Base-by-base conservation (phyloP, 768 basidiomycete species). In the Gymnopilus dilepis region DNA sequence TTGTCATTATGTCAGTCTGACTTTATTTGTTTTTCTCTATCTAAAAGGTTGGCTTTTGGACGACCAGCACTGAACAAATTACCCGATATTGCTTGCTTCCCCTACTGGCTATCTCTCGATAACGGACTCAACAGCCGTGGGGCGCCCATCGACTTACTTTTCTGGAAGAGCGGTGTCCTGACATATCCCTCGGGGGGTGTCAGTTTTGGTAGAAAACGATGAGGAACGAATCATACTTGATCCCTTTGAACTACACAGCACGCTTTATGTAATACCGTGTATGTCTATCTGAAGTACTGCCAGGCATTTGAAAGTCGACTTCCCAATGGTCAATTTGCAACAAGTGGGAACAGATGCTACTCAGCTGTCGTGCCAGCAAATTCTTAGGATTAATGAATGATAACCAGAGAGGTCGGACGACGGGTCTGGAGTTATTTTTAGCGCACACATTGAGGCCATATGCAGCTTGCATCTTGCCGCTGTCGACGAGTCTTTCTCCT, bases 141-240 rank as follows among this genome's bases (percentile, higher is more conserved):
- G 7, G 74, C 74, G 12, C 76, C 76, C 4, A 56, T 77, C 4
- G 78, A 78, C 53, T 66, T 79, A 31, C 30, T 79, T 6, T 76
- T 73, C 59, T 77, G 76, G 76, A 72, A 72, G 22, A 70, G 64
- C 24, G 70, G 69, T n/a, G 62, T 65, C 28, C 56, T 78, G 50
- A 65, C 73, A 3, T 78, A 77, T 59, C 78, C 78, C 15, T 77
- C 77, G 9, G 72, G 72, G 40, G 74, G 74, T 19, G 69, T 74
- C n/a, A 64, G 55, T 34, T 69, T 76, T 28, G 58, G 51, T 22
- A 69, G 72, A 52, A 54, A 54, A n/a, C 47, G 50, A 11, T 62
- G 40, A 59, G 31, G 13, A 31, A n/a, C 24, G 1, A 19, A 40
- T 42, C 4, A 28, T 7, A 22, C 30, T 13, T 15, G 12, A 30